Evolutionary conservation across 2,329 filamentous ascomycete species (phyloP).

Genomic region (Aspergillus transmontanensis): DNA sequence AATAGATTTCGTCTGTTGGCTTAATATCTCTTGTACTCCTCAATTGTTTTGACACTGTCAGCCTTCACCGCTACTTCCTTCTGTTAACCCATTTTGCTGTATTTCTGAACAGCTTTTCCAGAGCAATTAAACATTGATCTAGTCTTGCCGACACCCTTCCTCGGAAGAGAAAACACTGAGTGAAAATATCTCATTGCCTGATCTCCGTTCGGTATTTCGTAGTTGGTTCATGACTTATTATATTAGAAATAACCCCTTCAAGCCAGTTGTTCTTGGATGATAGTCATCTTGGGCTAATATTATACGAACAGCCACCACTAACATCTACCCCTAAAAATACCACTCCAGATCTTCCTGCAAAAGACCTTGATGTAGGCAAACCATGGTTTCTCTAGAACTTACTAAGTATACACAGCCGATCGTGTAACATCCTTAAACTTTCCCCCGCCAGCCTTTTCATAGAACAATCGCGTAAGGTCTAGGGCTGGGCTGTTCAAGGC

Average conservation of each 20-base stretch:
- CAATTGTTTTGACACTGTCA: background rate
- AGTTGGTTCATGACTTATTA: background rate
- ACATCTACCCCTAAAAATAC: background rate
- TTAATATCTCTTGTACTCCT: background rate
- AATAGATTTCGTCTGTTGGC: background rate
- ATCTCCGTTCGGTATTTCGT: background rate
- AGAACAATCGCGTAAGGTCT: background rate
- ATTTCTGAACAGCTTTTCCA: background rate
- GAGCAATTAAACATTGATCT: background rate
- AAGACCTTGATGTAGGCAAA: background rate
- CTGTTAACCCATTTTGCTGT: background rate
- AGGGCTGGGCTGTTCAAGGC: too few species aligned
- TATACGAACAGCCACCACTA: background rate
- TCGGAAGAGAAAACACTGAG: background rate
- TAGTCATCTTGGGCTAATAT: background rate
- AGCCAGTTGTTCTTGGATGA: background rate
- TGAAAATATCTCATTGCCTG: background rate
- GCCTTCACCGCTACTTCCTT: background rate
- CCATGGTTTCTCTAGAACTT: background rate
- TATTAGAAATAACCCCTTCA: background rate
- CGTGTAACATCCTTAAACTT: background rate
- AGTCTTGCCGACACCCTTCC: background rate
- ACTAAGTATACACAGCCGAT: background rate
- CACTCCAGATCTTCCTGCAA: background rate
- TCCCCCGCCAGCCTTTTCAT: background rate